Conservation (phyloP, 2,329 filamentous ascomycete species). For the Fusarium proliferatum region DNA sequence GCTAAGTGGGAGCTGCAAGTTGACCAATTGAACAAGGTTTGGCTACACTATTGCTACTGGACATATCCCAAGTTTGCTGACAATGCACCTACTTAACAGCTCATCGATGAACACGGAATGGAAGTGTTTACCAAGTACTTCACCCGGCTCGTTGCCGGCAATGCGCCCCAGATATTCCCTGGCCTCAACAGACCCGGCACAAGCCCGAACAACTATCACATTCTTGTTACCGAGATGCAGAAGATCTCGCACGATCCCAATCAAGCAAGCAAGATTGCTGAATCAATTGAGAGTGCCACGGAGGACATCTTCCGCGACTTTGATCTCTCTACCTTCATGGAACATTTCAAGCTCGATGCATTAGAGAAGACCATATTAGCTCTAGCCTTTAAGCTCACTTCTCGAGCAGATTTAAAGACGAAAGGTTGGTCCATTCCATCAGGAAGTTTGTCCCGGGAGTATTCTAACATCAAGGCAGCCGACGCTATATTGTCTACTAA, state of each 20-base stretch:
- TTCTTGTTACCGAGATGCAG: slow-evolving; percentile 85
- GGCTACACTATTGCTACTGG: not conserved
- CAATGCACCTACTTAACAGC: slow-evolving; percentile 59
- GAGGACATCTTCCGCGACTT: slow-evolving; percentile 97
- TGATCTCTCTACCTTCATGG: slow-evolving; percentile 93
- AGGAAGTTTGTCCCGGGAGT: slow-evolving; percentile 24
- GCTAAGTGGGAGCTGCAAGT: slow-evolving; percentile 93
- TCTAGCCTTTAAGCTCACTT: slow-evolving; percentile 86
- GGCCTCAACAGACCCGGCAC: slow-evolving; percentile 77
- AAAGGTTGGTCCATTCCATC: slow-evolving; percentile 73
- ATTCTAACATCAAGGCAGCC: slow-evolving; percentile 68
- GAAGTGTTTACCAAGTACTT: slow-evolving; percentile 98
- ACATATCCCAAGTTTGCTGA: slow-evolving; percentile 30
- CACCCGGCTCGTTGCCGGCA: slow-evolving; percentile 88
- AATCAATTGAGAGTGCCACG: slow-evolving; percentile 89
- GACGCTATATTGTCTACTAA: slow-evolving; percentile 90
- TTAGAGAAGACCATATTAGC: slow-evolving; percentile 88
- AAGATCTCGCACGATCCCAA: slow-evolving; percentile 84
- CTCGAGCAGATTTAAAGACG: slow-evolving; percentile 82
- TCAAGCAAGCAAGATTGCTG: slow-evolving; percentile 90
- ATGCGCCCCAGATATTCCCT: slow-evolving; percentile 91
- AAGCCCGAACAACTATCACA: slow-evolving; percentile 83
- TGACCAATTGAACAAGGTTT: slow-evolving; percentile 91
- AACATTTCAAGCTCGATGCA: slow-evolving; percentile 93
- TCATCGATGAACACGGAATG: slow-evolving; percentile 98